phyloP scores from a whole-genome alignment of 2,329 filamentous ascomycete genomes.

The Esteya vermicola region DNA sequence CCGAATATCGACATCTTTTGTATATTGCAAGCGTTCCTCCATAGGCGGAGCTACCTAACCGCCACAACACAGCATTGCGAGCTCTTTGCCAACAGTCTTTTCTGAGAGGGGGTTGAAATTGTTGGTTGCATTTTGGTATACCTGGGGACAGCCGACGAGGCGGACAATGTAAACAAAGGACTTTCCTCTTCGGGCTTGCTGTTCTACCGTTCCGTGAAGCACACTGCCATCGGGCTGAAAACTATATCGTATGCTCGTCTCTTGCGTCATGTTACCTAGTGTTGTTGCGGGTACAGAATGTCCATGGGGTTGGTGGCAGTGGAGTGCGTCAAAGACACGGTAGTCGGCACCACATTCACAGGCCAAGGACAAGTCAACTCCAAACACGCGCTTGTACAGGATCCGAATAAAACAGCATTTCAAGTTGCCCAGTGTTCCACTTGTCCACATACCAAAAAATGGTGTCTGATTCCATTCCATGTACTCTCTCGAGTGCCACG shows the following conservation, averaged over 20 bases:
- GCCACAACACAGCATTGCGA: slow-evolving; percentile 10
- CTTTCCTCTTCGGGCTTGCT: slow-evolving; percentile 3
- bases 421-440: background rate
- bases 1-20: background rate
- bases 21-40: slow-evolving; percentile 9
- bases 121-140: slow-evolving; percentile 3
- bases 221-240: too few relatives aligned
- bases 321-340: slow-evolving; percentile 2
- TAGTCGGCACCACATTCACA: slow-evolving; percentile 1
- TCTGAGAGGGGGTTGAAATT: slow-evolving; percentile 8
- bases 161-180: slow-evolving; percentile 14
- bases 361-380: slow-evolving; percentile 4
- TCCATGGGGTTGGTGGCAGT: background rate
- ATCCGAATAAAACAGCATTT: slow-evolving; percentile 3
- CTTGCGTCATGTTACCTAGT: too few relatives aligned
- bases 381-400: slow-evolving; percentile 7
- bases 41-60: slow-evolving; percentile 14
- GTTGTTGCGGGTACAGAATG: too few relatives aligned
- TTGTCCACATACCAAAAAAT: background rate
- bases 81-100: slow-evolving; percentile 6
- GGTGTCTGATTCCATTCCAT: slow-evolving; percentile 3
- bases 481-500: background rate
- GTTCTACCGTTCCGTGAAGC: background rate
- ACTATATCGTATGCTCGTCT: too few relatives aligned
- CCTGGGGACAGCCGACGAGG: slow-evolving; percentile 8